Conservation (phyloP, 2,329 filamentous ascomycete genomes). For the Proliferodiscus dingleyae region DNA sequence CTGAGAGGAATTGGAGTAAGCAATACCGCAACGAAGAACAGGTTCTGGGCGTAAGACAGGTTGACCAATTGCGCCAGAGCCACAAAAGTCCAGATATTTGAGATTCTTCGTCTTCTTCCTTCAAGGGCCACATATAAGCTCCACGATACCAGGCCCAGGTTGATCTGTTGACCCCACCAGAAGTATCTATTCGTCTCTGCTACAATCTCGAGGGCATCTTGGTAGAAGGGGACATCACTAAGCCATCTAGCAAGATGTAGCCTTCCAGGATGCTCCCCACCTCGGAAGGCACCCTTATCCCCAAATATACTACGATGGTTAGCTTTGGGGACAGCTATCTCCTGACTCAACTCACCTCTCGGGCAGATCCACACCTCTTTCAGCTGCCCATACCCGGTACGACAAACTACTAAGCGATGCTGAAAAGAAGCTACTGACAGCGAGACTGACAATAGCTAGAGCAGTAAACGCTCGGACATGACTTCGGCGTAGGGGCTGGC, state of each 20-base stretch:
- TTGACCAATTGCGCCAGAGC: slow-evolving; percentile 54
- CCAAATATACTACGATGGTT: slow-evolving; percentile 25
- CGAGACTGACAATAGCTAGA: slow-evolving; percentile 43
- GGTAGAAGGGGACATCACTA: slow-evolving; percentile 26
- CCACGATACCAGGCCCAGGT: slow-evolving; percentile 49
- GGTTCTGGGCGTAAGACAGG: slow-evolving; percentile 56
- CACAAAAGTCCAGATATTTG: slow-evolving; percentile 51
- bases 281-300: slow-evolving; percentile 27
- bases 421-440: slow-evolving; percentile 40
- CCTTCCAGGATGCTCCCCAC: slow-evolving; percentile 29
- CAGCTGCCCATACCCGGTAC: slow-evolving; percentile 46
- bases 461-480: slow-evolving; percentile 37
- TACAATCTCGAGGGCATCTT: slow-evolving; percentile 45
- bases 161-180: slow-evolving; percentile 60
- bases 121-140: slow-evolving; percentile 54
- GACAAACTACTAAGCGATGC: slow-evolving; percentile 41
- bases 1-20: slow-evolving; percentile 48
- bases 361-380: slow-evolving; percentile 36
- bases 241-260: slow-evolving; percentile 28
- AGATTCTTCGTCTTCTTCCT: slow-evolving; percentile 52
- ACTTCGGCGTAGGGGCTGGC: slow-evolving; percentile 26
- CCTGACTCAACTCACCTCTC: slow-evolving; percentile 28
- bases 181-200: slow-evolving; percentile 50
- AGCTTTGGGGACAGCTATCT: slow-evolving; percentile 9
- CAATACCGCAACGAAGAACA: slow-evolving; percentile 57